These are phyloP conservation scores for Rhynchosporium secalis DNA, from an alignment of 2,329 filamentous ascomycete species.

Conservation along the genomic window DNA sequence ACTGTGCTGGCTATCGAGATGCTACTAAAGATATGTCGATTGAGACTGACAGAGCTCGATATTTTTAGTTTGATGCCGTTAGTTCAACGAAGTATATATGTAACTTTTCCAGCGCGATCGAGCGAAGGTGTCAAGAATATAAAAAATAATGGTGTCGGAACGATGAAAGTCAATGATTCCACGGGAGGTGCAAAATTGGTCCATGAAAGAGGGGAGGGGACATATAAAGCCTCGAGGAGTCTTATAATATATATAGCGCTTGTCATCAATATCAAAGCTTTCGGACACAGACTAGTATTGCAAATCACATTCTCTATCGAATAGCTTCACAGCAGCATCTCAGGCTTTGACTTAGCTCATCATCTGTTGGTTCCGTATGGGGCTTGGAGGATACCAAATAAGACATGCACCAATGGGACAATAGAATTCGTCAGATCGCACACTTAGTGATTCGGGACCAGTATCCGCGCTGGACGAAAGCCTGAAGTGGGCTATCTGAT, in stretches of 20 bases:
- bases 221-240: neutral
- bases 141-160: no score
- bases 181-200: neutral
- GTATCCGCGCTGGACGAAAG: neutral
- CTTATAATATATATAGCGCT: neutral
- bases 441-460: neutral
- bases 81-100: no score
- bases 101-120: no score
- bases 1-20: no score
- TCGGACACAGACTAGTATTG: neutral
- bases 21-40: no score
- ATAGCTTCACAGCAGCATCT: neutral
- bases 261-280: neutral
- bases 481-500: neutral
- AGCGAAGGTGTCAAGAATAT: no score
- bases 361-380: constrained; percentile 8
- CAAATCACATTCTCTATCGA: neutral
- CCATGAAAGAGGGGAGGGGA: no score
- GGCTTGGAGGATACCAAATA: neutral
- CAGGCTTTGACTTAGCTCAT: constrained; percentile 10
- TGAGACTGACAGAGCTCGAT: no score
- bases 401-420: neutral
- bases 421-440: neutral
- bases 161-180: no score
- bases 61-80: no score